A percentile compares a stretch with the other conserved stretches of the same genome.
Conservation (phyloP, 169 alveolate genomes). For the Miamiensis avidus region DNA sequence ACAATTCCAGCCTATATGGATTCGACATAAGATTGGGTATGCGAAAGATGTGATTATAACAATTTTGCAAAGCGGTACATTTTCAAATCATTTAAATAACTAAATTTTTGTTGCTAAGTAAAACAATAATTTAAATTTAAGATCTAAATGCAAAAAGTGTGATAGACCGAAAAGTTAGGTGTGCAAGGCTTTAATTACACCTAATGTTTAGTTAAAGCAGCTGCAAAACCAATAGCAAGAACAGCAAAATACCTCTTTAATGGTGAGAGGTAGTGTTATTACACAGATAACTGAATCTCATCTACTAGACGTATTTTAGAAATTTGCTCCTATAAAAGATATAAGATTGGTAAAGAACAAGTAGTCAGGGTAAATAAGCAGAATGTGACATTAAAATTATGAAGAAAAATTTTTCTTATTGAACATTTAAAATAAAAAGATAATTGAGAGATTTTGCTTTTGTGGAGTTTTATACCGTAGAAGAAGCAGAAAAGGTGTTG, state of each 20-base stretch:
- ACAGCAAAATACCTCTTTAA: slow-evolving; percentile 36
- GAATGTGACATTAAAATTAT: background rate
- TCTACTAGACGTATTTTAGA: slow-evolving; percentile 33
- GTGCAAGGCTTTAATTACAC: slow-evolving; percentile 1
- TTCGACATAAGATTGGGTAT: slow-evolving; percentile 36
- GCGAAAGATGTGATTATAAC: slow-evolving; percentile 49
- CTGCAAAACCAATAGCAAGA: slow-evolving; percentile 23
- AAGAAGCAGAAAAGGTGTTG: slow-evolving; percentile 46
- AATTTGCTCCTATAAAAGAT: slow-evolving; percentile 34
- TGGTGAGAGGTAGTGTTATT: slow-evolving; percentile 45
- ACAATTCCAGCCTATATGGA: background rate
- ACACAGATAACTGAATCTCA: slow-evolving; percentile 39
- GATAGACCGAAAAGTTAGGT: slow-evolving; percentile 30
- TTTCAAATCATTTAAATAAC: background rate
- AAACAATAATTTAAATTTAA: background rate
- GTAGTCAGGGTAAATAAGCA: slow-evolving; percentile 20
- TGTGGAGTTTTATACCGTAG: slow-evolving; percentile 47
- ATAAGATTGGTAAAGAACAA: slow-evolving; percentile 47
- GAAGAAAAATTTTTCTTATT: too few species aligned
- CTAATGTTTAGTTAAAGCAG: background rate
- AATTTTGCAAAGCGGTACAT: slow-evolving; percentile 35
- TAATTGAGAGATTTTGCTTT: slow-evolving; percentile 44
- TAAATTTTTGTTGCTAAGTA: background rate
- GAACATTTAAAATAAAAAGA: too few species aligned
- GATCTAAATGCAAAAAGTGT: slow-evolving; percentile 49